These are phyloP conservation scores for Talaromyces proteolyticus DNA, from an alignment of 495 filamentous ascomycete genomes.

Conservation along the genomic window DNA sequence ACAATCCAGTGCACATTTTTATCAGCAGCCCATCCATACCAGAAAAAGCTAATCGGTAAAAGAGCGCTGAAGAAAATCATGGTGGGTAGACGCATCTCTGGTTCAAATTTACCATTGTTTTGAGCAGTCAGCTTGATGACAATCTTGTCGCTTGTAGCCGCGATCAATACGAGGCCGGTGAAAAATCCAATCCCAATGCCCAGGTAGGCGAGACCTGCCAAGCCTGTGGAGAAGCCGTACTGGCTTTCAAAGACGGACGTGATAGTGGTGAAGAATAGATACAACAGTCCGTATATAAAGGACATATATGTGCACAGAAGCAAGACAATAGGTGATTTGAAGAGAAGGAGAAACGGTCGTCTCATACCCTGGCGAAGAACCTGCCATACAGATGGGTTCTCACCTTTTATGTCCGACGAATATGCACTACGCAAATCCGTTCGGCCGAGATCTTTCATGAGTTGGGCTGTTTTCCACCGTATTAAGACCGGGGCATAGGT, in stretches of 20 bases:
- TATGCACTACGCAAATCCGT: slow-evolving; percentile 36
- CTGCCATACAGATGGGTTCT: slow-evolving; percentile 27
- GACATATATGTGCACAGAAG: slow-evolving; percentile 53
- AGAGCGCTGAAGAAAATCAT: slow-evolving; percentile 52
- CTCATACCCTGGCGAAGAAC: slow-evolving; percentile 32
- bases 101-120: slow-evolving; percentile 50
- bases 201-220: slow-evolving; percentile 55
- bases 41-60: slow-evolving; percentile 22
- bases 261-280: slow-evolving; percentile 66
- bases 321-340: slow-evolving; percentile 44
- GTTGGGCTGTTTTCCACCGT: slow-evolving; percentile 35
- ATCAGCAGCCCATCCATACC: slow-evolving; percentile 25
- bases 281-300: slow-evolving; percentile 59
- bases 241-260: slow-evolving; percentile 52
- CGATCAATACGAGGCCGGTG: slow-evolving; percentile 39
- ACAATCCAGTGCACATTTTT: slow-evolving; percentile 26
- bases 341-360: slow-evolving; percentile 38
- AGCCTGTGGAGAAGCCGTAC: slow-evolving; percentile 47
- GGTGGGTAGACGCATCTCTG: slow-evolving; percentile 59
- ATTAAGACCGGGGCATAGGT: slow-evolving; percentile 47
- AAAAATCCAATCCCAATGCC: slow-evolving; percentile 56
- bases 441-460: slow-evolving; percentile 35
- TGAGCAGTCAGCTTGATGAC: slow-evolving; percentile 46
- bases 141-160: slow-evolving; percentile 48
- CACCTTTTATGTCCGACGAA: slow-evolving; percentile 24